Evolutionary conservation across 2,329 filamentous ascomycete genomes (phyloP).

Genomic region (Sporothrix mexicana): DNA sequence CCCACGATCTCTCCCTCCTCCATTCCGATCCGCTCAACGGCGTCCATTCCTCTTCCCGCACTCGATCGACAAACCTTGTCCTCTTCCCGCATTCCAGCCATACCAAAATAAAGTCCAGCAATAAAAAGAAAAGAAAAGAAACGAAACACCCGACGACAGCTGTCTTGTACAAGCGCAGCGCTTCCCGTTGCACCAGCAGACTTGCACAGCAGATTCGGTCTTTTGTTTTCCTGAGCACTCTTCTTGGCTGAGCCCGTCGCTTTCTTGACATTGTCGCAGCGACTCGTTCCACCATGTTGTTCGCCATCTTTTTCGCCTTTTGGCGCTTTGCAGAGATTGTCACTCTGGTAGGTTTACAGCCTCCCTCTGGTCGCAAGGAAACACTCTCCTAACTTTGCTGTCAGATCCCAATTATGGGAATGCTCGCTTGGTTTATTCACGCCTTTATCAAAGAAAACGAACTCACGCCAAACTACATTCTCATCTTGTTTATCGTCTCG

Average conservation of each 20-base stretch:
- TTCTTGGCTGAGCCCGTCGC: not conserved
- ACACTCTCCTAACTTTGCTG: not conserved
- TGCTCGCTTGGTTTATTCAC: slow-evolving; percentile 70
- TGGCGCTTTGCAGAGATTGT: slow-evolving; percentile 68
- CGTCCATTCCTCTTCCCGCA: slow-evolving; percentile 21
- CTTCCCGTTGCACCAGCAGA: not conserved
- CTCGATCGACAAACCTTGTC: slow-evolving; percentile 25
- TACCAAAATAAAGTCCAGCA: not conserved
- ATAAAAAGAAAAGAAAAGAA: not conserved
- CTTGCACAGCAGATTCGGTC: not conserved
- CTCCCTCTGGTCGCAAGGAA: not conserved
- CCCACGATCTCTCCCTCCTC: not conserved
- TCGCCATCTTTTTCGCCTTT: slow-evolving; percentile 67
- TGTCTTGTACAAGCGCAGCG: not conserved
- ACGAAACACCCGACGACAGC: not conserved
- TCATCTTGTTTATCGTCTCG: slow-evolving; percentile 71
- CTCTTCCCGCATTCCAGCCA: slow-evolving; percentile 24
- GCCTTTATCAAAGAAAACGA: slow-evolving; percentile 61
- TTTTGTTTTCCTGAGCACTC: not conserved
- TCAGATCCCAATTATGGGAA: slow-evolving; percentile 69
- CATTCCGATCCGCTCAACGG: slow-evolving; percentile 20
- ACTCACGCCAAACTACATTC: slow-evolving; percentile 66
- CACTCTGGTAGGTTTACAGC: slow-evolving; percentile 58
- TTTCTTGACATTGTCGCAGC: slow-evolving; percentile 12
- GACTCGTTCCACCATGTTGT: slow-evolving; percentile 57